Percentiles rank a stretch among this genome's conserved stretches.
phyloP scores from a whole-genome alignment of 768 basidiomycete genomes.

The Xerocomus brunneocitrinus region DNA sequence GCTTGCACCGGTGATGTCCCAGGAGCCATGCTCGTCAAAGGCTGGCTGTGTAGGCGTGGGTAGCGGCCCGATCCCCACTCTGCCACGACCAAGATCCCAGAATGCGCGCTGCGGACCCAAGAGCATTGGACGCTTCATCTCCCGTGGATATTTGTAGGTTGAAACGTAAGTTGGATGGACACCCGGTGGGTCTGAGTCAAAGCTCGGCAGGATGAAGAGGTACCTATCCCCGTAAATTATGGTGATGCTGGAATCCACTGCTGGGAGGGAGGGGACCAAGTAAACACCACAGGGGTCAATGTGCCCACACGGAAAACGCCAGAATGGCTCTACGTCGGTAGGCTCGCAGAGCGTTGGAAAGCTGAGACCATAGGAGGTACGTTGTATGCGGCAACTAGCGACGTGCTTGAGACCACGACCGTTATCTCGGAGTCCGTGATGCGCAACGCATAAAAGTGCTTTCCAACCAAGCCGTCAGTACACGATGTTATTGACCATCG shows the following conservation, averaged over 20 bases:
- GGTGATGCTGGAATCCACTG: conserved; percentile 7
- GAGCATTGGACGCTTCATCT: conserved; percentile 3
- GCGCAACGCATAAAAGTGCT: conserved; percentile 9
- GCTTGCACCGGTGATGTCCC: conserved; percentile 4
- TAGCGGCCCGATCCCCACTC: conserved; percentile 2
- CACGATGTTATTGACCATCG: not conserved
- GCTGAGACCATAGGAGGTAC: not conserved
- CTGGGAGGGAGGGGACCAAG: conserved; percentile 10
- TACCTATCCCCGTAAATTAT: conserved; percentile 8
- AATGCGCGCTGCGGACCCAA: conserved; percentile 13
- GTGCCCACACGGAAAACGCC: conserved; percentile 7
- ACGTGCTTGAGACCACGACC: conserved; percentile 1
- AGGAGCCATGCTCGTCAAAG: conserved; percentile 4
- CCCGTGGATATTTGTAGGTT: conserved; percentile 6
- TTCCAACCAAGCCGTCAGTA: not conserved
- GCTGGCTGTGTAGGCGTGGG: conserved; percentile 3
- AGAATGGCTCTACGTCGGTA: not conserved
- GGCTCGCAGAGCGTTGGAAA: not conserved
- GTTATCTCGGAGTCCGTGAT: conserved; percentile 7
- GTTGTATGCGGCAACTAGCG: conserved; percentile 4
- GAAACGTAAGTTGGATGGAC: conserved; percentile 12
- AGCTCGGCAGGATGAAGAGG: conserved; percentile 8
- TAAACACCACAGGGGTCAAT: conserved; percentile 8
- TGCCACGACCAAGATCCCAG: conserved; percentile 10
- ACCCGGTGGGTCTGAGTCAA: conserved; percentile 7